phyloP scores from a whole-genome alignment of 2,329 filamentous ascomycete genomes.

The Pezicula radicicola region DNA sequence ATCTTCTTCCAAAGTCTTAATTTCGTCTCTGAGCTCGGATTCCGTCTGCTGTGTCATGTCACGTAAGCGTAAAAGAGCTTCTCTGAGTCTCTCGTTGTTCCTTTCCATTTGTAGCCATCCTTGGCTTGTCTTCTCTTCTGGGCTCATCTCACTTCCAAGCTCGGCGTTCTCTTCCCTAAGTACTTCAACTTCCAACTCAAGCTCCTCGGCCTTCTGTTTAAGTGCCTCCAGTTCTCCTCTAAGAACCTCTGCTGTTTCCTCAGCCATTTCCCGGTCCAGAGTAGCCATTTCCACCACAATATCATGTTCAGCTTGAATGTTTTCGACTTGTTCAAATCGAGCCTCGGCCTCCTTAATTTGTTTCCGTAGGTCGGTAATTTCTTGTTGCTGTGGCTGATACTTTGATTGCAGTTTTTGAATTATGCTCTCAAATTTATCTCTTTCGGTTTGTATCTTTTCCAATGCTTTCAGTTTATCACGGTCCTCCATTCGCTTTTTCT shows the following conservation, averaged over 20 bases:
- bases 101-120: conserved; percentile 91
- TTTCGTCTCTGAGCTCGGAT: conserved; percentile 71
- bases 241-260: conserved; percentile 81
- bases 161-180: conserved; percentile 84
- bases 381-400: conserved; percentile 79
- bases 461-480: conserved; percentile 78
- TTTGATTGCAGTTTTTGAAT: conserved; percentile 90
- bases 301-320: conserved; percentile 80
- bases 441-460: conserved; percentile 72
- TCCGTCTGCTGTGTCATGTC: conserved; percentile 88
- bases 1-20: conserved; percentile 71
- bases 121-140: conserved; percentile 81
- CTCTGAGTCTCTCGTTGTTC: conserved; percentile 81
- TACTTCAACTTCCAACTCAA: conserved; percentile 85
- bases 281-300: conserved; percentile 81
- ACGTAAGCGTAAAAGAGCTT: conserved; percentile 78
- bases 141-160: conserved; percentile 77
- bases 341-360: conserved; percentile 73
- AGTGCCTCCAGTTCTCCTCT: conserved; percentile 78
- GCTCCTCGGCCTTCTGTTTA: conserved; percentile 74
- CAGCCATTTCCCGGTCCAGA: conserved; percentile 92
- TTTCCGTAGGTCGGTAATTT: conserved; percentile 73
- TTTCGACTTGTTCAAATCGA: conserved; percentile 66
- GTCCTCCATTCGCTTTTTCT: conserved; percentile 83
- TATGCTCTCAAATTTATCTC: conserved; percentile 76